phyloP scores from a whole-genome alignment of 1,139 yeast species.

The Yamadazyma conglobata region DNA sequence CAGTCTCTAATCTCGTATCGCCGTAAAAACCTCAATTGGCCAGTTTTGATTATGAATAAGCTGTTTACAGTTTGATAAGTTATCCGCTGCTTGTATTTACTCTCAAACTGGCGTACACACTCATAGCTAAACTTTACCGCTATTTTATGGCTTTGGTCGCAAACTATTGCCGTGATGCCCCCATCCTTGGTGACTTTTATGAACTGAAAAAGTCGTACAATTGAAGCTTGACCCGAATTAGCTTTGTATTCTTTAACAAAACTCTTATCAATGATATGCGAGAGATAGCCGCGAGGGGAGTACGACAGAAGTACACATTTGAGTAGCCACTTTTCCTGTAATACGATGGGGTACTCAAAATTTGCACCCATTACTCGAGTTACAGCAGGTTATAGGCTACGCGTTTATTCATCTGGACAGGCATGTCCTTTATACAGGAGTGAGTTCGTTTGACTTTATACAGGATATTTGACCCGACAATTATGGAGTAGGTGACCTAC shows the following conservation, averaged over 20 bases:
- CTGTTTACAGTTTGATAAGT: conserved; percentile 27
- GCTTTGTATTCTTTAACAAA: conserved; percentile 14
- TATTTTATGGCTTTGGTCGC: conserved; percentile 31
- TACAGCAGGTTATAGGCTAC: no score
- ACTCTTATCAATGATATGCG: conserved; percentile 16
- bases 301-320: conserved; percentile 2
- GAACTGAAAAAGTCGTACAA: conserved; percentile 28
- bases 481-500: conserved; percentile 5
- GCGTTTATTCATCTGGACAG: no score
- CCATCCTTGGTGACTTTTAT: conserved; percentile 17
- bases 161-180: conserved; percentile 27
- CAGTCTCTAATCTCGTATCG: conserved; percentile 13
- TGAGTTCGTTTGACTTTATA: not conserved
- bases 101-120: conserved; percentile 30
- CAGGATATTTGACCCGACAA: no score
- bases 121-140: conserved; percentile 27
- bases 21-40: conserved; percentile 24
- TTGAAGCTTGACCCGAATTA: conserved; percentile 20
- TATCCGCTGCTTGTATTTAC: conserved; percentile 26
- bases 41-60: conserved; percentile 23
- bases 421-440: no score
- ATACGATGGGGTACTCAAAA: conserved; percentile 18
- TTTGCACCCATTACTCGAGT: conserved; percentile 3
- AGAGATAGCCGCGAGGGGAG: conserved; percentile 6
- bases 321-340: conserved; percentile 25